Conservation (phyloP, 371 early-diverging fungal genomes). For the Fennellomyces sp. region DNA sequence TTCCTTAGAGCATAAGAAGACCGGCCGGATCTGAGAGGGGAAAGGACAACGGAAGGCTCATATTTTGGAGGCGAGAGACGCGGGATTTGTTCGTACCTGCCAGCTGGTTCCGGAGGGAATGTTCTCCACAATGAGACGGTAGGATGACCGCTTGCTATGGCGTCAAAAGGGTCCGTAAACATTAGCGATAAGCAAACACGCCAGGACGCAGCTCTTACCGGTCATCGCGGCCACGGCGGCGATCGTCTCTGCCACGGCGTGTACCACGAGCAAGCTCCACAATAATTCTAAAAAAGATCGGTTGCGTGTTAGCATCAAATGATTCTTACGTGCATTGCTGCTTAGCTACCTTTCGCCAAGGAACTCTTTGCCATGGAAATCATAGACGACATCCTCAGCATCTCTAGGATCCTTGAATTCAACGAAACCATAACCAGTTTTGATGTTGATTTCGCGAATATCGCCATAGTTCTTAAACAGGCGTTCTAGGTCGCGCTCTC, state of each 20-base stretch:
- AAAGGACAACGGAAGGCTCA: not conserved
- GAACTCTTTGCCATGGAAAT: conserved; percentile 70
- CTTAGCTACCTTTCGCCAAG: conserved; percentile 81
- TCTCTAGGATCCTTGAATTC: conserved; percentile 74
- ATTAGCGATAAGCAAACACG: conserved; percentile 5
- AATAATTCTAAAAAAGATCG: conserved; percentile 56
- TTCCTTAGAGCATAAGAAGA: no score
- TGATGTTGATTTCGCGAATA: conserved; percentile 74
- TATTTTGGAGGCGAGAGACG: conserved; percentile 4
- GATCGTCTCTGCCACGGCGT: conserved; percentile 53
- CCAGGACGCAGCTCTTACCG: conserved; percentile 38
- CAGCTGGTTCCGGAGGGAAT: conserved; percentile 76
- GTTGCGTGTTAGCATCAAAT: no score
- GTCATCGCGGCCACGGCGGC: conserved; percentile 36
- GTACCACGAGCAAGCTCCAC: conserved; percentile 77
- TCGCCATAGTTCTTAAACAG: conserved; percentile 71
- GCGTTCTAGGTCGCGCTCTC: conserved; percentile 70
- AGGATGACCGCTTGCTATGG: conserved; percentile 51
- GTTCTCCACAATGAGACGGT: conserved; percentile 73
- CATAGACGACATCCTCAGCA: conserved; percentile 78
- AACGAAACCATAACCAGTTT: conserved; percentile 81
- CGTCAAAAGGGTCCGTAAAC: not conserved
- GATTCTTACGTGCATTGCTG: not conserved
- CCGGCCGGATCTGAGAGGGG: no score
- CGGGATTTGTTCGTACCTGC: conserved; percentile 71